Base-by-base conservation (phyloP, 345 rosid genomes). In the Camelina neglecta region DNA sequence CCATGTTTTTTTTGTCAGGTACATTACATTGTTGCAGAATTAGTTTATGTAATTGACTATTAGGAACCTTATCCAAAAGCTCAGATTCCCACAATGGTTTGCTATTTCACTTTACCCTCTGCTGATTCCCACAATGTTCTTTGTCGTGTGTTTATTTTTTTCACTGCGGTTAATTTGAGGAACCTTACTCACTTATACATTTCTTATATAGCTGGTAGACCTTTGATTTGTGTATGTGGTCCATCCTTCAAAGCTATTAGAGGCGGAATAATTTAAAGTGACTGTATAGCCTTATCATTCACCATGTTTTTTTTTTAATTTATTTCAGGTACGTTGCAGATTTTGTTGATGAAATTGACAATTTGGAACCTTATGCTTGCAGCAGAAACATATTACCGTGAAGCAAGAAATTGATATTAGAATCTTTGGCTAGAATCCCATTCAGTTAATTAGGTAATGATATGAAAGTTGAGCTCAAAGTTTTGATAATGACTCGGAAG, bases 381-480 rank as follows among this genome's bases (percentile, higher is more conserved):
- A 33, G 53, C 29, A 61, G 11, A 11, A 13, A 45, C 49, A 45
- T 24, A 36, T n/a, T 88, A 73, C 98, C 93, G 86, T 90, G 88
- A 79, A 76, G 9, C 91, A 91, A 79, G 94, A 91, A 73, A 91
- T 93, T 93, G 97, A 90, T 70, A 83, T 91, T 80, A 97, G 94
- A 51, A 89, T 90, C 70, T 24, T 91, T 18, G 18, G 18, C 18
- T 18, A 18, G 18, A 18, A 18, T 18, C 18, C 18, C 18, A 54
- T 60, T 93, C 45, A 86, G 96, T 70, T 89, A 86, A 71, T 79
- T 89, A 3, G 89, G 95, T 38, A 76, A 62, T 69, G 73, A 57
- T 71, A 16, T 89, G 35, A 87, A 77, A 70, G 15, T 70, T 55
- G 93, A 90, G 74, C 89, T 90, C 49, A 88, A 73, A 84, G 36